Conservation (phyloP, 768 basidiomycete genomes). For the Chlorophyllum brunneum region DNA sequence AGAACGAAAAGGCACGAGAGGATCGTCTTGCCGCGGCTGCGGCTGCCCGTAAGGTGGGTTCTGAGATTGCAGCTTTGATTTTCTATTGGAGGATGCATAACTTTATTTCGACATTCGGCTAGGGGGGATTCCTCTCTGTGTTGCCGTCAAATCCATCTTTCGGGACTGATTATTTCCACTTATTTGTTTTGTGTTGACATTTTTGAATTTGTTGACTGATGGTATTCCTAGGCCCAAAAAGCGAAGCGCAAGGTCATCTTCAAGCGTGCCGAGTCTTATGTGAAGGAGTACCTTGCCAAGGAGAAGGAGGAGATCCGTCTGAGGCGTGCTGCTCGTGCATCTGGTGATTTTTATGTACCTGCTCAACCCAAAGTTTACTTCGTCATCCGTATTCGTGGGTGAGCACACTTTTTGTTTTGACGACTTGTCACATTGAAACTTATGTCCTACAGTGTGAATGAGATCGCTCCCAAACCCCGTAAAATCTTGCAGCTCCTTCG, state of each 20-base stretch:
- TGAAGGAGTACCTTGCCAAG: conserved; percentile 90
- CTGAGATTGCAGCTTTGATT: conserved; percentile 11
- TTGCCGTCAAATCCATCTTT: conserved; percentile 89
- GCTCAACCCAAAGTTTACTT: conserved; percentile 98
- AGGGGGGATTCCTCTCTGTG: conserved; percentile 53
- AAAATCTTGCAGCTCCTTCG: conserved; percentile 99
- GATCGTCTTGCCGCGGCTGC: conserved; percentile 82
- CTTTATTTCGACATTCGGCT: conserved; percentile 73
- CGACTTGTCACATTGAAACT: not conserved
- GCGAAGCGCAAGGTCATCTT: conserved; percentile 97
- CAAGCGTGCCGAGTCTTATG: conserved; percentile 98
- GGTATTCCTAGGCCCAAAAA: conserved; percentile 61
- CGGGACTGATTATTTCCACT: conserved; percentile 62
- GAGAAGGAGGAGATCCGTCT: conserved; percentile 97
- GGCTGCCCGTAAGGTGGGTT: conserved; percentile 84
- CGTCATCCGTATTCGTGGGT: conserved; percentile 96
- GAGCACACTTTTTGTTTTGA: conserved; percentile 24
- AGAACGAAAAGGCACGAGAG: conserved; percentile 94
- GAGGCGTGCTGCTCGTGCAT: conserved; percentile 85
- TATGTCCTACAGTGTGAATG: conserved; percentile 78
- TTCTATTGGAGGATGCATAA: conserved; percentile 74
- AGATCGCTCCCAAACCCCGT: conserved; percentile 98
- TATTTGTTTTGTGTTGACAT: conserved; percentile 10
- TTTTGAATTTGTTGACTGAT: conserved; percentile 12
- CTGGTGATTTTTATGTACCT: conserved; percentile 97